Evolutionary conservation across 1,284 basidiomycete species (phyloP).

Genomic region (Entoloma clypeatum): DNA sequence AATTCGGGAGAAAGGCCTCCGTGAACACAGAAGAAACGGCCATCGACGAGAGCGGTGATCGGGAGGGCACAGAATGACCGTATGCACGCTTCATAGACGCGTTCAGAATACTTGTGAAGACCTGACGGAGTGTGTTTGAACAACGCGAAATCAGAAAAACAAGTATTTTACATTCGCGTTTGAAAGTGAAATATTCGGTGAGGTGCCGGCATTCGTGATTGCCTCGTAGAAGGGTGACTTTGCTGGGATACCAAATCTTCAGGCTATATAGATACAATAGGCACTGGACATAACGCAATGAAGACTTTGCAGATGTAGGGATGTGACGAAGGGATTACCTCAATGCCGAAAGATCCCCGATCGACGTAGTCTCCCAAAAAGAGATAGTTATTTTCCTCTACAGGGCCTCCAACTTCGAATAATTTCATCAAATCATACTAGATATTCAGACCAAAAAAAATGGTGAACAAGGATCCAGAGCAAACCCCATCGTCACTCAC

Average conservation of each 20-base stretch:
- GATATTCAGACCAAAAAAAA: no score
- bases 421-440: slow-evolving; percentile 98
- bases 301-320: slow-evolving; percentile 10
- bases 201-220: slow-evolving; percentile 98
- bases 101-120: slow-evolving; percentile 88
- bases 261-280: slow-evolving; percentile 86
- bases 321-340: slow-evolving; percentile 56
- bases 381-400: slow-evolving; percentile 87
- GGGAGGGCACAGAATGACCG: slow-evolving; percentile 91
- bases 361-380: slow-evolving; percentile 99
- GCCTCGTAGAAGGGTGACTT: slow-evolving; percentile 87
- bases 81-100: slow-evolving; percentile 88
- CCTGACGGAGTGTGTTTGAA: slow-evolving; percentile 40
- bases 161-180: slow-evolving; percentile 74
- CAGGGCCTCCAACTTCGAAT: slow-evolving; percentile 92
- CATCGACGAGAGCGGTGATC: slow-evolving; percentile 90
- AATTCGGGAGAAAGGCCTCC: slow-evolving; percentile 94
- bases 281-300: slow-evolving; percentile 47
- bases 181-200: slow-evolving; percentile 97
- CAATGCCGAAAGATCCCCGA: slow-evolving; percentile 93
- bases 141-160: background rate
- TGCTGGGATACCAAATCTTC: slow-evolving; percentile 93
- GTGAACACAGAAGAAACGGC: slow-evolving; percentile 97
- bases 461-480: slow-evolving; percentile 9
- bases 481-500: slow-evolving; percentile 46